Evolutionary conservation across 768 basidiomycete genomes (phyloP).

Genomic region (Sistotremastrum niveocremeum): DNA sequence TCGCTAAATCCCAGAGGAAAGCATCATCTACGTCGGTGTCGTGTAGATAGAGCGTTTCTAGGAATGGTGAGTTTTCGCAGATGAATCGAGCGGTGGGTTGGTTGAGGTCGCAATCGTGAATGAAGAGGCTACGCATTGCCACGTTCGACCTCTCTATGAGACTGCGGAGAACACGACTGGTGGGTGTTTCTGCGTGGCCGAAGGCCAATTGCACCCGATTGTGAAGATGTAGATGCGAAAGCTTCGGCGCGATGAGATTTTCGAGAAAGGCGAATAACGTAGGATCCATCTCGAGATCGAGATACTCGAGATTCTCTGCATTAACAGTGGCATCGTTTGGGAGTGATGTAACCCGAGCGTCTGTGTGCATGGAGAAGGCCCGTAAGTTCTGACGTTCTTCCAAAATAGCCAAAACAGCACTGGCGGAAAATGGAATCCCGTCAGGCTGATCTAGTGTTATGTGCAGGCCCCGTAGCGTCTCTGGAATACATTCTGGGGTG

Average conservation of each 20-base stretch:
- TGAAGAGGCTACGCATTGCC: slow-evolving; percentile 6
- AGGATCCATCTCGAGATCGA: slow-evolving; percentile 3
- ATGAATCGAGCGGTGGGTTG: slow-evolving; percentile 22
- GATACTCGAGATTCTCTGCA: too few relatives aligned
- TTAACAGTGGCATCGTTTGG: too few relatives aligned
- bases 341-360: too few relatives aligned
- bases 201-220: slow-evolving; percentile 14
- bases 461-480: too few relatives aligned
- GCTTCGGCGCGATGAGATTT: slow-evolving; percentile 6
- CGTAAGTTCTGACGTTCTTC: too few relatives aligned
- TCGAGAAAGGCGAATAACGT: slow-evolving; percentile 5
- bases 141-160: too few relatives aligned
- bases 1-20: slow-evolving; percentile 35
- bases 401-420: too few relatives aligned
- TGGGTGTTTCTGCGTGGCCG: slow-evolving; percentile 21
- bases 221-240: slow-evolving; percentile 19
- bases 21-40: slow-evolving; percentile 44
- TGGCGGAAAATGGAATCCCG: too few relatives aligned
- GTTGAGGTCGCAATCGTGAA: slow-evolving; percentile 8
- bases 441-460: too few relatives aligned
- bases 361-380: too few relatives aligned
- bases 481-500: too few relatives aligned
- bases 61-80: slow-evolving; percentile 17
- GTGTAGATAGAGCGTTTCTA: slow-evolving; percentile 33
- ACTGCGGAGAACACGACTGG: slow-evolving; percentile 20